phyloP scores from a whole-genome alignment of 352 stramenopile species.

The Thalassiosira mediterranea region DNA sequence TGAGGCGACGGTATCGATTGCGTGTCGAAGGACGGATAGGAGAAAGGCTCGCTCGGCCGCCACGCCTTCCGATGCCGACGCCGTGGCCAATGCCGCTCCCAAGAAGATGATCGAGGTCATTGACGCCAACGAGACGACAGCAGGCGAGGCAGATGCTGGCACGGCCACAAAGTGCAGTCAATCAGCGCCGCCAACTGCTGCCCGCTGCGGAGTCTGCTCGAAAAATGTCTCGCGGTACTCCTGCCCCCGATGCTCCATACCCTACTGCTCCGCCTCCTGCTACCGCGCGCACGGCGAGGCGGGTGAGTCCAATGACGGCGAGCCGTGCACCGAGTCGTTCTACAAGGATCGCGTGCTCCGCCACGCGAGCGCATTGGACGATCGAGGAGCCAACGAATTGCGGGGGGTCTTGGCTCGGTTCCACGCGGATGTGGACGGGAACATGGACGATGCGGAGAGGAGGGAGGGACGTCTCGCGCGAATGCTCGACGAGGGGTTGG shows the following conservation, averaged over 20 bases:
- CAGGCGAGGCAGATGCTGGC: no score
- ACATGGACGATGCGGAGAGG: slow-evolving; percentile 12
- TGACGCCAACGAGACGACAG: no score
- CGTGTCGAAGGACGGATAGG: no score
- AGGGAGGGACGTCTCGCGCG: slow-evolving; percentile 16
- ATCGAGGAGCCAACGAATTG: slow-evolving; percentile 11
- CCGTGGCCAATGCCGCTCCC: no score
- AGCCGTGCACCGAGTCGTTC: slow-evolving; percentile 62
- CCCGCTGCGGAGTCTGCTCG: slow-evolving; percentile 49
- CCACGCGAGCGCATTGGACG: slow-evolving; percentile 6
- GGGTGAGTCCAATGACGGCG: neutral
- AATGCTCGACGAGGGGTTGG: slow-evolving; percentile 4
- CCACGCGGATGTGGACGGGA: slow-evolving; percentile 45
- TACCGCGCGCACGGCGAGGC: slow-evolving; percentile 59
- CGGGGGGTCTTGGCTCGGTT: slow-evolving; percentile 34
- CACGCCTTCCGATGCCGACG: no score
- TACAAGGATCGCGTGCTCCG: slow-evolving; percentile 56
- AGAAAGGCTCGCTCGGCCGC: no score
- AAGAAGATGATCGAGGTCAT: no score
- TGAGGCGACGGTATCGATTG: no score
- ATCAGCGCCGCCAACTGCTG: neutral
- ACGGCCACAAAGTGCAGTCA: neutral
- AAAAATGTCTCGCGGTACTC: slow-evolving; percentile 59
- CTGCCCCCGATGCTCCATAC: slow-evolving; percentile 57
- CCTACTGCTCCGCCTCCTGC: slow-evolving; percentile 64